These are phyloP conservation scores for Ciborinia camelliae DNA, from an alignment of 2,329 filamentous ascomycete genomes.

Conservation along the genomic window DNA sequence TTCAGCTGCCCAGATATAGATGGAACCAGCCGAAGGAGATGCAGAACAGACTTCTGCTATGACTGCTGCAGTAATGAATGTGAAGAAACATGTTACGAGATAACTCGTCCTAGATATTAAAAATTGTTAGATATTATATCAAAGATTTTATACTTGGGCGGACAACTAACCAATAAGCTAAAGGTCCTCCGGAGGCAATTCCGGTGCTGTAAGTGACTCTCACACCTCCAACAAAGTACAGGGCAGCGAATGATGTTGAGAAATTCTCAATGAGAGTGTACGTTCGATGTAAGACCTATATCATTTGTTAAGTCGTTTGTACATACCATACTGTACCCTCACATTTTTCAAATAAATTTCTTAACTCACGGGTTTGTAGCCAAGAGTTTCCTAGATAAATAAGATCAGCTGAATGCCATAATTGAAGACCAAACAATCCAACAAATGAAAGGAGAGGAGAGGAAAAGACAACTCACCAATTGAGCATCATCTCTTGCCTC, in stretches of 20 bases:
- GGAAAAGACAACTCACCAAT: conserved; percentile 5
- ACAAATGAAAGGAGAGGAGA: too few relatives aligned
- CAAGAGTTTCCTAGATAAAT: conserved; percentile 44
- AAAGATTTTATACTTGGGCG: conserved; percentile 5
- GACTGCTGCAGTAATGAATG: conserved; percentile 23
- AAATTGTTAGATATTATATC: neutral
- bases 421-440: too few relatives aligned
- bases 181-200: conserved; percentile 57
- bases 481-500: conserved; percentile 20
- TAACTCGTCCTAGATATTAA: conserved; percentile 51
- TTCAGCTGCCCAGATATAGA: conserved; percentile 23
- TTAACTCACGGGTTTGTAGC: conserved; percentile 51
- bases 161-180: conserved; percentile 53
- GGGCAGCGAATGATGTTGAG: conserved; percentile 55
- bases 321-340: neutral
- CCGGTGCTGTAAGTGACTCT: conserved; percentile 60
- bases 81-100: conserved; percentile 36
- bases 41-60: conserved; percentile 24
- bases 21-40: conserved; percentile 24
- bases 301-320: conserved; percentile 9
- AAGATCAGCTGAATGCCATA: conserved; percentile 21
- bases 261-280: conserved; percentile 58
- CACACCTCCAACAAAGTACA: conserved; percentile 59
- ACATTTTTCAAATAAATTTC: neutral
- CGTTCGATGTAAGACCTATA: conserved; percentile 46